These are phyloP conservation scores for Lipomyces chichibuensis DNA, from an alignment of 805 yeast species.

Conservation along the genomic window DNA sequence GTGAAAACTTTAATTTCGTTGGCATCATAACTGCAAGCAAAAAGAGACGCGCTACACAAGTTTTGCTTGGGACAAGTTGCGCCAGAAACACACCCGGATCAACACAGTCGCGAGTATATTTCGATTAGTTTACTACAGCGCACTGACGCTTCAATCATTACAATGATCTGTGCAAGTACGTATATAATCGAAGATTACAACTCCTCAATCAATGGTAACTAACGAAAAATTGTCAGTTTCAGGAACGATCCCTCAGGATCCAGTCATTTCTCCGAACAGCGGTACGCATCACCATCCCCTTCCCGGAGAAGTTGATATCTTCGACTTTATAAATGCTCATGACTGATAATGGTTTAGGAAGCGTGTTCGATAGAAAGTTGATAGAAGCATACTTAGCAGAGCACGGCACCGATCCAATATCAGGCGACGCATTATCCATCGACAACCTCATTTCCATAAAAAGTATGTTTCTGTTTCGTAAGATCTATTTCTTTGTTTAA, in stretches of 20 bases:
- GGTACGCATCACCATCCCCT: conserved; percentile 15
- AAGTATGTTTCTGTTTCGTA: conserved; percentile 18
- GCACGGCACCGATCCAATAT: conserved; percentile 75
- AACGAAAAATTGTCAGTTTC: conserved; percentile 18
- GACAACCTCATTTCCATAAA: conserved; percentile 61
- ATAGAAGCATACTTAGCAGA: conserved; percentile 65
- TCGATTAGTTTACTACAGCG: not conserved
- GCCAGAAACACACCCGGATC: too few species aligned
- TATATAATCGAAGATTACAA: not conserved
- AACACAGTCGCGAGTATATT: not conserved
- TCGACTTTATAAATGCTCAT: not conserved
- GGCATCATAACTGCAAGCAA: not conserved
- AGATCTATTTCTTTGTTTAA: not conserved
- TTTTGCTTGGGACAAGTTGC: too few species aligned
- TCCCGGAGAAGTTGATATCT: not conserved
- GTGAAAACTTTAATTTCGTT: not conserved
- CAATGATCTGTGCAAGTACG: conserved; percentile 7
- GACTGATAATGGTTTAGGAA: conserved; percentile 50
- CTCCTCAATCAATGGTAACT: not conserved
- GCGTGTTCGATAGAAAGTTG: conserved; percentile 66
- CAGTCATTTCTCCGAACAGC: conserved; percentile 34
- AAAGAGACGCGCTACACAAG: too few species aligned
- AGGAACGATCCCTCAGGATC: conserved; percentile 21
- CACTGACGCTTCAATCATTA: not conserved
- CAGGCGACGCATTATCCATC: conserved; percentile 58